These are phyloP conservation scores for Paraglomus brasilianum DNA, from an alignment of 192 early-diverging fungal species.

Conservation along the genomic window DNA sequence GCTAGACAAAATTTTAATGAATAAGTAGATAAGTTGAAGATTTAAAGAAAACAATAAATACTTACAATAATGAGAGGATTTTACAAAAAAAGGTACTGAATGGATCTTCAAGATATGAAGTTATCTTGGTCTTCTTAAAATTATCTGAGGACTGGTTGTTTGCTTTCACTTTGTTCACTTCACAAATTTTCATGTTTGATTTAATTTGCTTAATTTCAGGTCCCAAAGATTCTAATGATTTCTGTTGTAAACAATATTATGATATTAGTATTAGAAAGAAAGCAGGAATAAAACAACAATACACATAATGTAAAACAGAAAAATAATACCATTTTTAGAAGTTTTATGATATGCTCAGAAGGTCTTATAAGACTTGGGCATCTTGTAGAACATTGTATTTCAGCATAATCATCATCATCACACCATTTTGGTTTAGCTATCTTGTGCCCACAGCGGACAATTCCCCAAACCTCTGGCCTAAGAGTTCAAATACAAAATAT, in stretches of 20 bases:
- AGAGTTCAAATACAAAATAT: conserved; percentile 14
- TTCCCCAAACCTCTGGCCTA: conserved; percentile 23
- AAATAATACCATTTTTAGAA: conserved; percentile 24
- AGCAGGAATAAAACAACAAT: conserved; percentile 17
- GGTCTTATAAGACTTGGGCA: conserved; percentile 23
- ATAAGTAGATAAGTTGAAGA: not conserved
- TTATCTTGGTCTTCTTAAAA: conserved; percentile 23
- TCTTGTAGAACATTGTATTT: conserved; percentile 20
- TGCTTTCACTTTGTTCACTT: too few relatives aligned
- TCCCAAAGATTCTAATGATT: conserved; percentile 30
- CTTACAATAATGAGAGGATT: conserved; percentile 27
- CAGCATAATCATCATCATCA: conserved; percentile 12
- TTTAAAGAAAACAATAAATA: not conserved
- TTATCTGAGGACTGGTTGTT: not conserved
- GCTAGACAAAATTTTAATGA: not conserved
- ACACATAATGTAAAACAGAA: not conserved
- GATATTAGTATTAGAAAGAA: not conserved
- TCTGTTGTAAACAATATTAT: conserved; percentile 18
- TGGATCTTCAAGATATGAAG: conserved; percentile 17
- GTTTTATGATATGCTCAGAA: conserved; percentile 24
- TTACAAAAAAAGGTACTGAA: conserved; percentile 21
- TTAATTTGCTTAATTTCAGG: conserved; percentile 16
- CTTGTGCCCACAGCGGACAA: conserved; percentile 14
- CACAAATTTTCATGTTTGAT: too few relatives aligned
- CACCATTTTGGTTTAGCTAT: conserved; percentile 28